Base-by-base conservation (phyloP, 306 rosid species). In the Fragaria ananassa region DNA sequence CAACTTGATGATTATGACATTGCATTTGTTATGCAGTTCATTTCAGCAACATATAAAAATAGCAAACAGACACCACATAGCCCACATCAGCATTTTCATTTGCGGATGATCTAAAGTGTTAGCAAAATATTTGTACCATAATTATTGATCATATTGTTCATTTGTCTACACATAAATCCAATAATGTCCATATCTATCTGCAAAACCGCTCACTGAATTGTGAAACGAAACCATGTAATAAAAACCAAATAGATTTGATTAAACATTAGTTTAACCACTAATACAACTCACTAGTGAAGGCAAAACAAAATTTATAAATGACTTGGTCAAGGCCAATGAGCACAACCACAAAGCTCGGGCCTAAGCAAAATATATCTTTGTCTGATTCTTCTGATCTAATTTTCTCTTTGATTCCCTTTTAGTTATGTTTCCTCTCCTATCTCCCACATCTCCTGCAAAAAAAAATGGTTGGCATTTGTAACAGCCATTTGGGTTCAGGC, bases 401-500 rank as follows among this genome's bases (percentile, higher is more conserved):
- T 72, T 12, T 56, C 8, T 42, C 4, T 31, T 71, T 25, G 21
- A 23, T 68, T 51, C 21, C 12, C 31, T 37, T 39, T 21, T 3
- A 17, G 44, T 54, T 19, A 14, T 72, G 49, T 54, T 19, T 54
- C 47, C 75, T 10, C 45, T 17, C 13, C 37, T 7, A 23, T 37
- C 27, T 72, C 51, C 60, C 13, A 21, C n/a, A 46, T 29, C 77
- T 66, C 34, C 50, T 19, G 63, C 72, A 42, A 82, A 37, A 15
- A 37, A 15, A 84, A 84, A 84, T 87, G 90, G 90, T 7, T 87
- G 13, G 88, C 86, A 58, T 69, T 87, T 68, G 90, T 87, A 2
- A 72, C 86, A 1, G 86, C 88, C 13, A 82, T 84, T 27, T 84
- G 90, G 88, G 86, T 87, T 47, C 90, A 87, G 78, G 78, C 88